phyloP scores from a whole-genome alignment of 768 basidiomycete genomes.

The Serendipita vermifera region DNA sequence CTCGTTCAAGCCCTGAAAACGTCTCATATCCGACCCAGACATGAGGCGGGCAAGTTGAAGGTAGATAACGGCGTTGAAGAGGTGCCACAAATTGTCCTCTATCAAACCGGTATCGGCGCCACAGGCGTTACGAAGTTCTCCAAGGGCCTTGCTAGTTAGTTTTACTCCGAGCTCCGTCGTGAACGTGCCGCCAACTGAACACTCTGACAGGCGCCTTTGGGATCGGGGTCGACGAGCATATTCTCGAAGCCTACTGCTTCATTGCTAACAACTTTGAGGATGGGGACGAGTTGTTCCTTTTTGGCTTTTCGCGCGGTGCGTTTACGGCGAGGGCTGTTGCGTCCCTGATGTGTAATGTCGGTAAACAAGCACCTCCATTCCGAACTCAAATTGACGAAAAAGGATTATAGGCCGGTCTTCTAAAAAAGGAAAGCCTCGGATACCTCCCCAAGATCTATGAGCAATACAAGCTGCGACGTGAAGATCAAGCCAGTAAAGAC shows the following conservation, averaged over 20 bases:
- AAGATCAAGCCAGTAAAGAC: not conserved
- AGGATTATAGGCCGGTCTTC: not conserved
- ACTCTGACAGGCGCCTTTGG: not conserved
- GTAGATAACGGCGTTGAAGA: no score
- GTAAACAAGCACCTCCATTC: not conserved
- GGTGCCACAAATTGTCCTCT: no score
- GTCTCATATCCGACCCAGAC: not conserved
- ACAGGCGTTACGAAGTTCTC: not conserved
- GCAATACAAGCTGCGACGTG: not conserved
- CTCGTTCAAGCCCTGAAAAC: not conserved
- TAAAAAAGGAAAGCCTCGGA: not conserved
- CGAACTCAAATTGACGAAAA: not conserved
- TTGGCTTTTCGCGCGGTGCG: constrained; percentile 17
- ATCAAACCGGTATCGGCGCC: constrained; percentile 2
- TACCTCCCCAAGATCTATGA: not conserved
- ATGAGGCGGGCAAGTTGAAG: no score
- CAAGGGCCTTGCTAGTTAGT: not conserved
- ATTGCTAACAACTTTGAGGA: constrained; percentile 14
- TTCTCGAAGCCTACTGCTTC: constrained; percentile 15
- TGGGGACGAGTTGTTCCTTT: constrained; percentile 14
- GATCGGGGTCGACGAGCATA: not conserved
- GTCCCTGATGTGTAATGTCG: constrained; percentile 12
- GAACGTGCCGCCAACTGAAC: not conserved
- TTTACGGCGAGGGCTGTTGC: constrained; percentile 15
- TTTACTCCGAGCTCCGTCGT: not conserved